Conservation (phyloP, 1,284 basidiomycete genomes). For the Apiotrichum brassicae region DNA sequence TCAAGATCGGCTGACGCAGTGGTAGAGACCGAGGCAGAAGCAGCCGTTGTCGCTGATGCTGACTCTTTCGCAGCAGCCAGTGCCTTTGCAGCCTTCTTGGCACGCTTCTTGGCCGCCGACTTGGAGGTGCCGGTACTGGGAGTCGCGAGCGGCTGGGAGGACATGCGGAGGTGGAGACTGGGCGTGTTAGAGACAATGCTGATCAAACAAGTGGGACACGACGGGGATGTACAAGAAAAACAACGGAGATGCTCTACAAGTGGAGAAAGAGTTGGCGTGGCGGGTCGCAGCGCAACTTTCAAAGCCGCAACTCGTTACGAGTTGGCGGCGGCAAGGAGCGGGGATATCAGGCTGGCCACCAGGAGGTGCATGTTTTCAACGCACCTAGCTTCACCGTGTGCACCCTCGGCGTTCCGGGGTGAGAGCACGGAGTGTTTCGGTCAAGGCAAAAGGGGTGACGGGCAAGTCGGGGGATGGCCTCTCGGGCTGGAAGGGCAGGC, state of each 20-base stretch:
- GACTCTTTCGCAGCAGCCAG: constrained; percentile 9
- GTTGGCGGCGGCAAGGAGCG: too few relatives aligned
- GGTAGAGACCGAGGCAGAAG: constrained; percentile 1
- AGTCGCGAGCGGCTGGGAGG: constrained; percentile 27
- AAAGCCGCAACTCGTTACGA: too few relatives aligned
- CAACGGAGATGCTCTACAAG: too few relatives aligned
- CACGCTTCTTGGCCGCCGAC: constrained; percentile 44
- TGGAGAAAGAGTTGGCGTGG: too few relatives aligned
- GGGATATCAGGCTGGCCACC: too few relatives aligned
- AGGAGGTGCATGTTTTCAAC: too few relatives aligned
- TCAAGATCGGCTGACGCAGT: not conserved
- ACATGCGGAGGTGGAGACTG: constrained; percentile 30
- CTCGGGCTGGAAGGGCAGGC: not conserved
- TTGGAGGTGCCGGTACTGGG: constrained; percentile 37
- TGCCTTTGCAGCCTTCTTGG: constrained; percentile 41
- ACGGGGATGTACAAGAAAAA: too few relatives aligned
- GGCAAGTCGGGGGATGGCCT: not conserved
- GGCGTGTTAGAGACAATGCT: not conserved
- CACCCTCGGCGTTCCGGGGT: constrained; percentile 20
- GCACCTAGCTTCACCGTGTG: constrained; percentile 23
- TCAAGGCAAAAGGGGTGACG: not conserved
- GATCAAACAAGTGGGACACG: not conserved
- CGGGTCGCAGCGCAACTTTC: too few relatives aligned
- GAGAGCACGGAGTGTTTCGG: constrained; percentile 8
- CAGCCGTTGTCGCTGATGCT: not conserved